Evolutionary conservation across 306 rosid species (phyloP).

Genomic region (Acmispon strigosus): DNA sequence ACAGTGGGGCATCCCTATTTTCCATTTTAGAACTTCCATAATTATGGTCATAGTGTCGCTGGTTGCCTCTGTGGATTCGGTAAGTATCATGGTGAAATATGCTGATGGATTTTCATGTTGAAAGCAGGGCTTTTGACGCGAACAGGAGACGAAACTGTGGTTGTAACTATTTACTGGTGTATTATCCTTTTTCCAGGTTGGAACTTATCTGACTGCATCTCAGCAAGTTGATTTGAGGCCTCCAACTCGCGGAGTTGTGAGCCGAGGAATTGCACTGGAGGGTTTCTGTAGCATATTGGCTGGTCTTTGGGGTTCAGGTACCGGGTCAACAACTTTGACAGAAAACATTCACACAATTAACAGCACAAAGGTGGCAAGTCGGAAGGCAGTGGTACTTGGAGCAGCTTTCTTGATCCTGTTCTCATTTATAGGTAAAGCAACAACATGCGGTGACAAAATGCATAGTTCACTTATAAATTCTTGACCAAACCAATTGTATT

Average conservation of each 20-base stretch:
- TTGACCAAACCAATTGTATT: background rate
- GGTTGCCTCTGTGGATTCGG: constrained; percentile 87
- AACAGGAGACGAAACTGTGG: constrained; percentile 7
- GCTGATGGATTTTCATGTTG: constrained; percentile 1
- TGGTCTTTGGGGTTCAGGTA: constrained; percentile 92
- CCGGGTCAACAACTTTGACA: constrained; percentile 90
- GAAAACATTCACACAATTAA: constrained; percentile 77
- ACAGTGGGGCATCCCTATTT: constrained; percentile 87
- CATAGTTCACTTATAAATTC: background rate
- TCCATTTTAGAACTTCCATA: constrained; percentile 70
- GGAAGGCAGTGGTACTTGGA: constrained; percentile 70
- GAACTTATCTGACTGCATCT: constrained; percentile 70
- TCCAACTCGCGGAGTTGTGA: constrained; percentile 85
- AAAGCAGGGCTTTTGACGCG: background rate
- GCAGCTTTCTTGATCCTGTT: constrained; percentile 69
- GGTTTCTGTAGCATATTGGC: constrained; percentile 93
- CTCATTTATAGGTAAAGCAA: constrained; percentile 67
- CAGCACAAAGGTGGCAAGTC: constrained; percentile 73
- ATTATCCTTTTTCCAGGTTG: constrained; percentile 50
- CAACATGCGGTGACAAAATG: background rate
- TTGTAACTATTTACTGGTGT: background rate
- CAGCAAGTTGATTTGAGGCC: constrained; percentile 58
- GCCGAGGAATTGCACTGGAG: constrained; percentile 94
- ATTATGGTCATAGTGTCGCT: constrained; percentile 77
- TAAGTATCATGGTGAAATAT: constrained; percentile 41